phyloP scores from a whole-genome alignment of 2,329 filamentous ascomycete species.

The Exophiala calicioides region DNA sequence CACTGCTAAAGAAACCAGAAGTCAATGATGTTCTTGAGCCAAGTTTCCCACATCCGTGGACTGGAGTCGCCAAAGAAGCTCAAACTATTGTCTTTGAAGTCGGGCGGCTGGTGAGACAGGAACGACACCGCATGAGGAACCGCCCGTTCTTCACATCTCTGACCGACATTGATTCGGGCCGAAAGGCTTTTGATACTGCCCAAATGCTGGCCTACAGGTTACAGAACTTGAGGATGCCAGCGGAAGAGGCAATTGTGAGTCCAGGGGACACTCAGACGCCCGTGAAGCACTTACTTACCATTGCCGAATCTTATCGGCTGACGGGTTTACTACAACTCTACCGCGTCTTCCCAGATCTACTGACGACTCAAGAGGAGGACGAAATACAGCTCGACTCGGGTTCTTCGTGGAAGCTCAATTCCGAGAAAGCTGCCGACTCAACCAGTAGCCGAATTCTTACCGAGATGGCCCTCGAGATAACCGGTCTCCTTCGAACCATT shows the following conservation, averaged over 20 bases:
- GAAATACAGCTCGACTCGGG: neutral
- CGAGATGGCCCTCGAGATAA: slow-evolving; percentile 53
- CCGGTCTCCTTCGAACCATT: slow-evolving; percentile 52
- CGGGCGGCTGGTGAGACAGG: slow-evolving; percentile 42
- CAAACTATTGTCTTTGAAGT: slow-evolving; percentile 50
- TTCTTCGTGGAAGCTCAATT: slow-evolving; percentile 1
- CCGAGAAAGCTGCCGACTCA: neutral
- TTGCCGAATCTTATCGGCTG: slow-evolving; percentile 56
- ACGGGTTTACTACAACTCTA: slow-evolving; percentile 58
- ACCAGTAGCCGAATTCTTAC: slow-evolving; percentile 48
- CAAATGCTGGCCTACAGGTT: slow-evolving; percentile 9
- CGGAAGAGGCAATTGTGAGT: slow-evolving; percentile 29
- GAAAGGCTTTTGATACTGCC: slow-evolving; percentile 8
- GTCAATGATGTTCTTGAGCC: slow-evolving; percentile 29
- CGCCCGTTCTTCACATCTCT: slow-evolving; percentile 11
- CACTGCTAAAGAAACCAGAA: slow-evolving; percentile 35
- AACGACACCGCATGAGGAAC: slow-evolving; percentile 13
- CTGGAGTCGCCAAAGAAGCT: slow-evolving; percentile 47
- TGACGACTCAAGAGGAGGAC: slow-evolving; percentile 2
- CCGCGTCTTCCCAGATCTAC: slow-evolving; percentile 52
- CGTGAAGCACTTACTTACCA: slow-evolving; percentile 54
- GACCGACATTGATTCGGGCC: slow-evolving; percentile 4
- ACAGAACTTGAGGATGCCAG: slow-evolving; percentile 1
- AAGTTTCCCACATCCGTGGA: slow-evolving; percentile 50
- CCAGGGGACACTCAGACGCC: slow-evolving; percentile 56